phyloP scores from a whole-genome alignment of 352 stramenopile genomes.

The Elongisporangium anandrum region DNA sequence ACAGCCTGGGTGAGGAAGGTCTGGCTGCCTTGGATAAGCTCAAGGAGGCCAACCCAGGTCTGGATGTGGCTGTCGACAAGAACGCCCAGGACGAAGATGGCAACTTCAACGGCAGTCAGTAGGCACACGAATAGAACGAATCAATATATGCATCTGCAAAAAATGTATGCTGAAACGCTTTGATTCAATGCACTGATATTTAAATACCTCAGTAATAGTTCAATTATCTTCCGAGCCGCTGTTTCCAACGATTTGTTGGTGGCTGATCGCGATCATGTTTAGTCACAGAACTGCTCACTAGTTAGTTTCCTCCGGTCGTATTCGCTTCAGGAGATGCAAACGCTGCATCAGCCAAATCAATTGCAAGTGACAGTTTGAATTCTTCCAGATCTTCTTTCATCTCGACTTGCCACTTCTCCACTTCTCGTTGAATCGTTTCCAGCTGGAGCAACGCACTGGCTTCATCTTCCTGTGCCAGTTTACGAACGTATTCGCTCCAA shows the following conservation, averaged over 20 bases:
- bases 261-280: not conserved
- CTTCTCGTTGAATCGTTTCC: conserved; percentile 59
- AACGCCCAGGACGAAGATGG: conserved; percentile 68
- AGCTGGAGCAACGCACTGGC: conserved; percentile 50
- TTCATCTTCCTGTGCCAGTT: conserved; percentile 68
- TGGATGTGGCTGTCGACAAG: conserved; percentile 82
- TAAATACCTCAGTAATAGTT: not conserved
- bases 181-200: not conserved
- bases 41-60: conserved; percentile 38
- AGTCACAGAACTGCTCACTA: conserved; percentile 6
- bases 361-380: conserved; percentile 52
- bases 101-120: conserved; percentile 30
- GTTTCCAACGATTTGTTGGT: not conserved
- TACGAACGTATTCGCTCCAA: conserved; percentile 72
- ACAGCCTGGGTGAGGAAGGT: conserved; percentile 65
- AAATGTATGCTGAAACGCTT: not conserved
- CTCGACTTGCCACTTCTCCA: conserved; percentile 68
- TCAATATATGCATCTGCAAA: conserved; percentile 4
- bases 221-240: not conserved
- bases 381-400: conserved; percentile 66
- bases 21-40: conserved; percentile 60
- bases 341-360: conserved; percentile 44
- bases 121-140: conserved; percentile 5
- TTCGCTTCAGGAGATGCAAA: conserved; percentile 25
- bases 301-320: conserved; percentile 4